A percentile compares a stretch with the other conserved stretches of the same genome.
These are phyloP conservation scores for Theobroma grandiflorum DNA, from an alignment of 441 rosid genomes.

Conservation along the genomic window DNA sequence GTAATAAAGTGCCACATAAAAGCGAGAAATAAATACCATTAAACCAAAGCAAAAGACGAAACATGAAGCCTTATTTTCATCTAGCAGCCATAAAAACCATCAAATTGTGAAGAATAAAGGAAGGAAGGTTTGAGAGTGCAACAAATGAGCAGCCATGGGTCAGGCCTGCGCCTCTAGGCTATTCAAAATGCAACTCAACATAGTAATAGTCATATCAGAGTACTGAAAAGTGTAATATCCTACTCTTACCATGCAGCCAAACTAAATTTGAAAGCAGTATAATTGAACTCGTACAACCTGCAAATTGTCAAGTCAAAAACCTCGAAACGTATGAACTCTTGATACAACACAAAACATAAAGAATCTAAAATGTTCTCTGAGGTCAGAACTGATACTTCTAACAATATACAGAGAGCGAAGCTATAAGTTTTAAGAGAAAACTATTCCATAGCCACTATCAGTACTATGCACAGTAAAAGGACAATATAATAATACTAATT, in stretches of 20 bases:
- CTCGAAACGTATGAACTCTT: not conserved
- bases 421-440: slow-evolving; percentile 1
- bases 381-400: not conserved
- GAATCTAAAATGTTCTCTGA: not conserved
- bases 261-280: not conserved
- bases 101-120: not conserved
- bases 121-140: too few relatives aligned
- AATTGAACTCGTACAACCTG: not conserved
- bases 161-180: too few relatives aligned
- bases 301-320: not conserved
- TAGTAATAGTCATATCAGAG: not conserved
- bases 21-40: not conserved
- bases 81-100: not conserved
- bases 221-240: not conserved
- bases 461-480: not conserved
- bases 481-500: not conserved
- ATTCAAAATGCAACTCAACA: too few relatives aligned
- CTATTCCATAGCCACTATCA: slow-evolving; percentile 12
- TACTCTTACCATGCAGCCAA: not conserved
- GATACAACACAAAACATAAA: not conserved
- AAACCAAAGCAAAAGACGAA: not conserved
- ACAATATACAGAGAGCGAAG: not conserved
- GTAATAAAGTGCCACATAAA: not conserved
- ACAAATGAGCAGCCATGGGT: too few relatives aligned
- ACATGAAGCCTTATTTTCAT: not conserved